Evolutionary conservation across 108 stramenopile species (phyloP).

Genomic region (Cyclotella atomus): DNA sequence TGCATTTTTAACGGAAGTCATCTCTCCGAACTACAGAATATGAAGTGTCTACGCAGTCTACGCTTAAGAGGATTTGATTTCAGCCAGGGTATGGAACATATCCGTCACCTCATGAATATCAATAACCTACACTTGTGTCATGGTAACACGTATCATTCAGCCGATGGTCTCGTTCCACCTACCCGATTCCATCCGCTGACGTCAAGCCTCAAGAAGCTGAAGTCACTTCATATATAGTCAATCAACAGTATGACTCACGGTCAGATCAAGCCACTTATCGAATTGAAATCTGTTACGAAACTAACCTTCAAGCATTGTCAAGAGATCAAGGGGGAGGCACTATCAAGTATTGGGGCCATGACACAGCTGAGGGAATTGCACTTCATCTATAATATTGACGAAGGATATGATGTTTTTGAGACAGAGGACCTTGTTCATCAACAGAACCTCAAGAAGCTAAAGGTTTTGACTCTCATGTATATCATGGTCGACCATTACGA

Average conservation of each 20-base stretch:
- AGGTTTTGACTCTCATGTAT: not conserved
- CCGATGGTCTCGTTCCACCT: not conserved
- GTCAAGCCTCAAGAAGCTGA: not conserved
- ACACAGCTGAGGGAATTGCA: not conserved
- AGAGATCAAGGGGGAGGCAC: not conserved
- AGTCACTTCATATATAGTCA: not conserved
- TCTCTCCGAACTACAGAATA: not conserved
- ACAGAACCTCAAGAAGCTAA: not conserved
- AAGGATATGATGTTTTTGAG: not conserved
- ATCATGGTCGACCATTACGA: not conserved
- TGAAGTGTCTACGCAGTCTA: slow-evolving; percentile 1
- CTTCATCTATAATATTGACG: not conserved
- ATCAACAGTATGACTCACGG: not conserved
- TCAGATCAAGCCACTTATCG: not conserved
- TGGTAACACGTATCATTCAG: not conserved
- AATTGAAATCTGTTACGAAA: not conserved
- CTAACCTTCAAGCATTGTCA: not conserved
- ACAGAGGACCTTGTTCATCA: not conserved
- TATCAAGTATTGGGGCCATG: not conserved
- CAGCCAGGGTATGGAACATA: not conserved
- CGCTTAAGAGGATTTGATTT: not conserved
- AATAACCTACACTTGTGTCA: not conserved
- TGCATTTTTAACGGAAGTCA: not conserved
- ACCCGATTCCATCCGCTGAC: not conserved
- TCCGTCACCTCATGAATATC: not conserved